Evolutionary conservation across 2,329 filamentous ascomycete genomes (phyloP).

Genomic region (Aureobasidium namibiae): DNA sequence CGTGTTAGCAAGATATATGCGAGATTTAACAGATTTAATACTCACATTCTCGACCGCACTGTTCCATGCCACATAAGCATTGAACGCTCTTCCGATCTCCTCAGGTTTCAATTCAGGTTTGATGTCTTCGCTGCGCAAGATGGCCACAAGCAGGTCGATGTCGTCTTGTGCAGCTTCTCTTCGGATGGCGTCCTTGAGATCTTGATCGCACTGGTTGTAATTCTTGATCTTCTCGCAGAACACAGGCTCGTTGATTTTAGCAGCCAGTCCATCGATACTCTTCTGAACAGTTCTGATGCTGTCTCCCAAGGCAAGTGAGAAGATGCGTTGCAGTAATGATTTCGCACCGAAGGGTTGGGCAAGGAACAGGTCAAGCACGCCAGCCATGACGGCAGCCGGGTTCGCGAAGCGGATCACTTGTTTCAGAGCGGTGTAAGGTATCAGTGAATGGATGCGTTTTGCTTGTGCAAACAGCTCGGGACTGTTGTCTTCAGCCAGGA

Average conservation of each 20-base stretch:
- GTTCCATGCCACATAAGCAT: constrained; percentile 94
- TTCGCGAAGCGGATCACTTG: constrained; percentile 96
- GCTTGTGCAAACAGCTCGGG: constrained; percentile 91
- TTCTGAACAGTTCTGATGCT: constrained; percentile 81
- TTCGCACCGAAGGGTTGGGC: constrained; percentile 88
- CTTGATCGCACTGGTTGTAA: constrained; percentile 69
- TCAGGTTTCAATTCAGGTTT: constrained; percentile 61
- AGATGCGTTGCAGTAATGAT: constrained; percentile 88
- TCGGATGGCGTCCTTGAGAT: constrained; percentile 65
- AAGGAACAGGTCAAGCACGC: constrained; percentile 86
- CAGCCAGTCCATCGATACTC: constrained; percentile 68
- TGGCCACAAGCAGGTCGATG: constrained; percentile 76
- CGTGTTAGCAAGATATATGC: background rate
- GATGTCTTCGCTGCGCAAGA: constrained; percentile 71
- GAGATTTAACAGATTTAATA: constrained; percentile 13
- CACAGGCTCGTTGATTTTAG: constrained; percentile 72
- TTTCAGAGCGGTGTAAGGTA: constrained; percentile 89
- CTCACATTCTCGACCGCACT: constrained; percentile 74
- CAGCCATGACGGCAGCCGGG: constrained; percentile 94
- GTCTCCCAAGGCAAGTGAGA: constrained; percentile 83
- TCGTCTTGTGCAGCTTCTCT: constrained; percentile 64
- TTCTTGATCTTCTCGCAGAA: constrained; percentile 73
- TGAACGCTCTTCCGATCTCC: constrained; percentile 80
- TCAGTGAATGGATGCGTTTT: constrained; percentile 86
- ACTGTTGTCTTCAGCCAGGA: constrained; percentile 96